Conservation (phyloP, 345 rosid genomes). For the Pistacia atlantica region DNA sequence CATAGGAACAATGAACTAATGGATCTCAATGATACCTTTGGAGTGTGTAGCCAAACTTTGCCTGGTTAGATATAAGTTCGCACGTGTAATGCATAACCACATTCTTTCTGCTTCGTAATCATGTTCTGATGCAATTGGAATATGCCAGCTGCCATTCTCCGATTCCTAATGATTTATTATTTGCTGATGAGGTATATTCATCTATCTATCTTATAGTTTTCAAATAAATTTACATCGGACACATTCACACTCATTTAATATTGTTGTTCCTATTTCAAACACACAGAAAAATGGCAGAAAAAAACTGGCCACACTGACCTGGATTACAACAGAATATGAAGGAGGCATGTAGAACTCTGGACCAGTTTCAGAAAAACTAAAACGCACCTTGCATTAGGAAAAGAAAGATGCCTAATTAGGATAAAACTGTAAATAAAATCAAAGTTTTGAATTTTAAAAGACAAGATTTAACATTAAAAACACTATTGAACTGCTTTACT, state of each 20-base stretch:
- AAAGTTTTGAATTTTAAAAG: neutral
- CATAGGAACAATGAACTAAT: neutral
- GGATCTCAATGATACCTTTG: constrained; percentile 42
- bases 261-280: neutral
- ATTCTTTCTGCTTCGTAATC: constrained; percentile 42
- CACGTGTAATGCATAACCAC: constrained; percentile 62
- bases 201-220: neutral
- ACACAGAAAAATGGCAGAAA: neutral
- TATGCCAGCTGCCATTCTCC: constrained; percentile 71
- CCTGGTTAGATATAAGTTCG: constrained; percentile 15
- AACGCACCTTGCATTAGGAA: constrained; percentile 49
- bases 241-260: neutral
- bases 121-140: constrained; percentile 49
- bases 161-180: constrained; percentile 53
- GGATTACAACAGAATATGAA: constrained; percentile 60
- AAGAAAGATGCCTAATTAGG: constrained; percentile 7
- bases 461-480: constrained; percentile 2
- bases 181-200: neutral
- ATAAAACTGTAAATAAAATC: neutral
- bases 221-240: neutral
- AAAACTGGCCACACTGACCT: constrained; percentile 36
- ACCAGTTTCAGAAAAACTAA: constrained; percentile 53
- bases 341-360: constrained; percentile 67
- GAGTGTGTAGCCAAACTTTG: constrained; percentile 20
- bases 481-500: constrained; percentile 26